These are phyloP conservation scores for Erodium texanum DNA, from an alignment of 441 rosid species.

Conservation along the genomic window DNA sequence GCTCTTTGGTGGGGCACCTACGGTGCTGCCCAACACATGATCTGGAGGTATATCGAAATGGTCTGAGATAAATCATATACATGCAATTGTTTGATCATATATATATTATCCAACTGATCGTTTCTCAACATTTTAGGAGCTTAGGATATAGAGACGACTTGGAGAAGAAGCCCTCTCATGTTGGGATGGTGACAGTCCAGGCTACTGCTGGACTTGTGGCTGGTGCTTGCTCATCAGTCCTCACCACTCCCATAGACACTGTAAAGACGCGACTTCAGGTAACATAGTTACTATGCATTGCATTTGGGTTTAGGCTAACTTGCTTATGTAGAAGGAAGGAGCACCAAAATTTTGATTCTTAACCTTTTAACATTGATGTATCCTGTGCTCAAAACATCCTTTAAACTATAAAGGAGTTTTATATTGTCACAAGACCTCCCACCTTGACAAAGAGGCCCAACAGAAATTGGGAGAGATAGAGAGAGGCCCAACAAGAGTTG, in stretches of 20 bases:
- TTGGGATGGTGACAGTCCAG: slow-evolving; percentile 52
- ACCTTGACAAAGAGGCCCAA: too few relatives aligned
- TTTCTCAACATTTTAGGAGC: slow-evolving; percentile 31
- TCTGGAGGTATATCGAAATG: slow-evolving; percentile 40
- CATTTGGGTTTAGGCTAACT: too few relatives aligned
- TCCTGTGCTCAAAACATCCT: too few relatives aligned
- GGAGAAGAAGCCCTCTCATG: slow-evolving; percentile 51
- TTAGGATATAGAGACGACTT: slow-evolving; percentile 38
- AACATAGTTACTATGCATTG: slow-evolving; percentile 6
- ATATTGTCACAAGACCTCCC: too few relatives aligned
- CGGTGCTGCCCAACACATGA: slow-evolving; percentile 47
- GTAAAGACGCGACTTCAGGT: slow-evolving; percentile 66
- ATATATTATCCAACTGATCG: too few relatives aligned
- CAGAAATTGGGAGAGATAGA: too few relatives aligned
- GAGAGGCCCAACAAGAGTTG: too few relatives aligned
- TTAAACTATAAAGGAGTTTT: too few relatives aligned
- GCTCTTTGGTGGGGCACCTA: slow-evolving; percentile 76
- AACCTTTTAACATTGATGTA: too few relatives aligned
- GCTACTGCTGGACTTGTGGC: slow-evolving; percentile 54
- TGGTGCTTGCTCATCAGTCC: slow-evolving; percentile 53
- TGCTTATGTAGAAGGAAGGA: too few relatives aligned
- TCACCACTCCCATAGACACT: slow-evolving; percentile 57
- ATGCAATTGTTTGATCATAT: too few relatives aligned
- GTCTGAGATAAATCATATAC: background rate
- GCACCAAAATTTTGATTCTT: too few relatives aligned